These are phyloP conservation scores for Ottelia alismoides DNA, from an alignment of 106 monocot genomes.

Conservation along the genomic window DNA sequence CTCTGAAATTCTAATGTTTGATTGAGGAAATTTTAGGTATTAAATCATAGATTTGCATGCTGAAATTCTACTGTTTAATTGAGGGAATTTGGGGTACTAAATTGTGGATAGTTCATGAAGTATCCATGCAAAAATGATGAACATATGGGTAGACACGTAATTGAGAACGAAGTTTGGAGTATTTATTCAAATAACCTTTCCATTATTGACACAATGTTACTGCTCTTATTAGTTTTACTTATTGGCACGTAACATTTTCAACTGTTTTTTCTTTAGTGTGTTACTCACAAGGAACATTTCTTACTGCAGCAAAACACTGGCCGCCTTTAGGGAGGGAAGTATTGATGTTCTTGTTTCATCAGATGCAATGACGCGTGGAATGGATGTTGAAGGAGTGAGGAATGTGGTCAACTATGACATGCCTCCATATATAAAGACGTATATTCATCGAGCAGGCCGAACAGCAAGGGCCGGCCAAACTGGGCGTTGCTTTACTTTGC, in stretches of 20 bases:
- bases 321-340: conserved; percentile 73
- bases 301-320: conserved; percentile 54
- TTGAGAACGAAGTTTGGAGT: too few species aligned
- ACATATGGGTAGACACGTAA: too few species aligned
- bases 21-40: too few species aligned
- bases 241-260: not conserved
- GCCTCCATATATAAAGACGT: conserved; percentile 73
- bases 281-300: not conserved
- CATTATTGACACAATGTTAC: too few species aligned
- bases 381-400: conserved; percentile 81
- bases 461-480: conserved; percentile 76
- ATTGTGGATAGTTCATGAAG: too few species aligned
- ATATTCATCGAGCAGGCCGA: conserved; percentile 85
- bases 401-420: conserved; percentile 94
- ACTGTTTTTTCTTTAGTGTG: conserved; percentile 1
- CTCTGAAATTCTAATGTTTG: too few species aligned
- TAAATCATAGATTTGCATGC: too few species aligned
- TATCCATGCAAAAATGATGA: too few species aligned
- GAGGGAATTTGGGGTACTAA: too few species aligned
- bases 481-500: conserved; percentile 81
- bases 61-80: too few species aligned
- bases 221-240: too few species aligned
- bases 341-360: conserved; percentile 69
- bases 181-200: too few species aligned
- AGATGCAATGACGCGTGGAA: conserved; percentile 91